Evolutionary conservation across 345 rosid genomes (phyloP).

Genomic region (thale cress (Arabidopsis thaliana)): TAIR10.1 NC_003070.9:8878001-8878500

Average conservation of each 20-base stretch:
- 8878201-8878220: conserved; percentile 85
- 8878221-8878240: conserved; percentile 76
- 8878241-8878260: conserved; percentile 75
- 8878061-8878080: conserved; percentile 75
- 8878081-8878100: conserved; percentile 65
- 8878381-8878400: conserved; percentile 71
- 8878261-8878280: conserved; percentile 82
- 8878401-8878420: conserved; percentile 68
- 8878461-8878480: conserved; percentile 72
- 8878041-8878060: conserved; percentile 53
- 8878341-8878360: conserved; percentile 90
- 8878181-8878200: conserved; percentile 65
- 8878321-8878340: conserved; percentile 74
- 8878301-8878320: conserved; percentile 73
- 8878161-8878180: conserved; percentile 92
- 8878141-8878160: conserved; percentile 82
- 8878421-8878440: conserved; percentile 82
- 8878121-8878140: conserved; percentile 78
- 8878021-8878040: conserved; percentile 46
- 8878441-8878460: conserved; percentile 74
- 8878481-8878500: conserved; percentile 69
- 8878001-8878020: conserved; percentile 41
- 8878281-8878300: conserved; percentile 74
- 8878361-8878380: conserved; percentile 75
- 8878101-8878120: conserved; percentile 77